These are phyloP conservation scores for Geranium incanum DNA, from an alignment of 441 rosid species.

Conservation along the genomic window DNA sequence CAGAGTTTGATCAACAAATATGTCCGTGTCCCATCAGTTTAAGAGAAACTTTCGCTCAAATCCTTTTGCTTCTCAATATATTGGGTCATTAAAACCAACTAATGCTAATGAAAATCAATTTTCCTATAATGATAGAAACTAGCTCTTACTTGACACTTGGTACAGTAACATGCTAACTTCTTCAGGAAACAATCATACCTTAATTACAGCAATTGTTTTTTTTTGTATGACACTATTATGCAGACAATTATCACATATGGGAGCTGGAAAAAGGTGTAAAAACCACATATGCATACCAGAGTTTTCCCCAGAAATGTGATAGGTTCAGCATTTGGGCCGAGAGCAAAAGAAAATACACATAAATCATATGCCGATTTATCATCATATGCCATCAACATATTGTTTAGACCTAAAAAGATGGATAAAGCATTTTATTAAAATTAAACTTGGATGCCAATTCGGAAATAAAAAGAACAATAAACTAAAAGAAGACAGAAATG, in stretches of 20 bases:
- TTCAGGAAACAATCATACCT: neutral
- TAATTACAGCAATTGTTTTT: too few species aligned
- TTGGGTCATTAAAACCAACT: too few species aligned
- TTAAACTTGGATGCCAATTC: neutral
- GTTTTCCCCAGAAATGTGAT: constrained; percentile 73
- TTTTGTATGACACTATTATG: neutral
- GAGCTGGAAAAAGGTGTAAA: constrained; percentile 1
- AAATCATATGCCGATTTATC: constrained; percentile 88
- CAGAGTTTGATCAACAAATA: too few species aligned
- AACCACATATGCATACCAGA: constrained; percentile 33
- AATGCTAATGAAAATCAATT: too few species aligned
- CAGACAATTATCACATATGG: neutral
- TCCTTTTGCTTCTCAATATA: neutral
- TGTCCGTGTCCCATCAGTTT: neutral
- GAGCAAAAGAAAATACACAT: constrained; percentile 74
- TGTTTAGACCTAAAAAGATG: constrained; percentile 51
- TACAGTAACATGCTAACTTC: too few species aligned
- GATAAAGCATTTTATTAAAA: neutral
- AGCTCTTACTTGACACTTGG: neutral
- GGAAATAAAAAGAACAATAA: neutral
- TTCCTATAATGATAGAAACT: too few species aligned
- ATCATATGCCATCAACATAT: constrained; percentile 71
- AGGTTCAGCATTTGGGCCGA: constrained; percentile 70
- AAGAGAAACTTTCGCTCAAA: neutral
- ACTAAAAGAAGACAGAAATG: neutral